Evolutionary conservation across 2,329 filamentous ascomycete species (phyloP), one percentile per base, ranked within the genome.

Genomic region (Hypoxylon sp.): DNA sequence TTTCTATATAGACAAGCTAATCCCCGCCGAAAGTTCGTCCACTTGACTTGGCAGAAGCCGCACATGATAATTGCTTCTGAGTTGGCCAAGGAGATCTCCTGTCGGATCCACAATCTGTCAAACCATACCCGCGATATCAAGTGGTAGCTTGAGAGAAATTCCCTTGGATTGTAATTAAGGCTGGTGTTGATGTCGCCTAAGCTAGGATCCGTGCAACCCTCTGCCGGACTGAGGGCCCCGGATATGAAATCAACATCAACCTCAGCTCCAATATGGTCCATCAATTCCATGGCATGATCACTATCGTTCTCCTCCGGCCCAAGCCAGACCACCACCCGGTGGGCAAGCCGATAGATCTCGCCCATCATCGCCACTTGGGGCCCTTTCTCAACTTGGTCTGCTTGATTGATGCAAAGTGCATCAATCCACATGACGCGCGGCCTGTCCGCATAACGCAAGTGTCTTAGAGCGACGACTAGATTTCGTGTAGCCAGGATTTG

Each of bases 371-470:
- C 53, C 7, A 76, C 70, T 10, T 74, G 69, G 0, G 30, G 30
- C 1, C 60, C 60, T 17, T 70, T 70, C 41, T 76, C 73, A 0
- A 23, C 45, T 1, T 66, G 5, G 17, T 74, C 58, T 5, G 14
- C 23, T 62, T 76, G 73, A 25, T 75, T 61, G 51, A 75, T 73
- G 43, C 74, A 73, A 3, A 74, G 60, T 0, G 73, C 72, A 21
- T 76, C 74, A 5, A 71, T 45, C 73, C 73, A 76, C 19, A 75
- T 36, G 30, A 53, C 14, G 1, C 68, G 55, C 2, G 55, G 21
- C 7, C 19, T 11, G 3, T 69, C 38, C 2, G 2, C 50, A 36
- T 58, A 45, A 32, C 65, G 65, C 3, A 72, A 34, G 17, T 67
- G 53, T 3, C 41, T 60, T 1, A 72, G 50, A 23, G 65, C 64